Base-by-base conservation (phyloP, 495 filamentous ascomycete species). In the Talaromyces borbonicus region DNA sequence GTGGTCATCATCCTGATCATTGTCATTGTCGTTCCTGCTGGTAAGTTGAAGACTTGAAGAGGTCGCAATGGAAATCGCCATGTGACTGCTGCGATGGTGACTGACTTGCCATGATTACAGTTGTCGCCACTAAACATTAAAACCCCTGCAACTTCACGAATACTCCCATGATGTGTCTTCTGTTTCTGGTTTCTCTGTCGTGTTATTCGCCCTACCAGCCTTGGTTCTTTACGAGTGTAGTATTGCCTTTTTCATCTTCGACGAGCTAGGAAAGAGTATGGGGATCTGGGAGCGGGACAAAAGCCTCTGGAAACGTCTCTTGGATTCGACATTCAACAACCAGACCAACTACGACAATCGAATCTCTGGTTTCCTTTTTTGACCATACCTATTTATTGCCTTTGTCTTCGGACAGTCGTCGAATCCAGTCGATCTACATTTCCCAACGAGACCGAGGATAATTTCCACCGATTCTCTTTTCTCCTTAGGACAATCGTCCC, bases 1-100 rank as follows among this genome's bases (percentile, higher is more conserved):
- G 90, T 86, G 49, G 83, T 97, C 65, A 82, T 95, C 56, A 71
- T 96, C 43, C 68, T 97, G 51, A 73, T 97, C 47, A 68, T 95
- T 46, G 78, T 98, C 59, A 96, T 98, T 58, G 89, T 96, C 56
- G 82, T 95, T 47, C 88, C 87, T 40, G 71, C 81, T 49, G 85
- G 90, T 92, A 79, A 65, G 67, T 56, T 37, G 14, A 4, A 8
- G 7, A 16, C 39, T 16, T 20, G 18, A n/a, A n/a, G n/a, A n/a
- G n/a, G n/a, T n/a, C 35, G 8, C 14, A 19, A 35, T 35, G 4
- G 22, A n/a, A n/a, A n/a, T n/a, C n/a, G n/a, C n/a, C n/a, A n/a
- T n/a, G n/a, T n/a, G n/a, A n/a, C n/a, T n/a, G n/a, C n/a, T n/a
- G n/a, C n/a, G n/a, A n/a, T n/a, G n/a, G n/a, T 47, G 44, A 29